Evolutionary conservation across 495 filamentous ascomycete species (phyloP), one percentile per base, ranked within the genome.

Genomic region (Neurospora hispaniola): DNA sequence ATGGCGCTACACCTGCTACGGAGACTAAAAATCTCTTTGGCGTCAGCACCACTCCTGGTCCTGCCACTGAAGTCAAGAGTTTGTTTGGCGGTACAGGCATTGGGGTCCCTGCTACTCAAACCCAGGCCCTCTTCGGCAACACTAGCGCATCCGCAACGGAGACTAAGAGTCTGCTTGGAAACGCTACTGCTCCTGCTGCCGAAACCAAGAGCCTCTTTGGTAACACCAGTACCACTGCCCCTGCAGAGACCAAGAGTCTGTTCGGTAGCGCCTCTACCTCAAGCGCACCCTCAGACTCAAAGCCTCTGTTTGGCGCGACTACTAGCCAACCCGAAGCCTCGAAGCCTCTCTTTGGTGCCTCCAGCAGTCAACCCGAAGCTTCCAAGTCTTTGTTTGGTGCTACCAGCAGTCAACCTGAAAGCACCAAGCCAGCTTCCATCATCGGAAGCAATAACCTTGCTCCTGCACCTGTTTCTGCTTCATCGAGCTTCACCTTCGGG

Each of bases 181-280:
- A 16, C 2, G 23, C 54, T 16, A 62, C 54, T 62, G 54, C 73
- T 4, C 69, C 78, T 40, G 48, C 76, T 20, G 23, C 75, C 14
- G 76, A 76, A 68, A 72, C 71, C 40, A 79, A 79, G 74, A 79
- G 44, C 62, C 70, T 80, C 39, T 79, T 80, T 72, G 74, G 74
- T 18, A 39, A 69, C 16, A 40, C 43, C 20, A 66, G 27, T 41
- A 42, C 73, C 12, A 40, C 73, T 5, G 48, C 71, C 70, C 40
- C 66, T 14, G 75, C 74, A 20, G 43, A 74, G 16, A 39, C 75
- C 20, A 73, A 69, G 18, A 39, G n/a, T 16, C 31, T 74, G 40
- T 78, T 77, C 68, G 74, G 72, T 10, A 48, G 43, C 14, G 39
- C 74, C 8, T 46, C 66, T 31, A 38, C 70, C 8, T 46, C 72